These are phyloP conservation scores for Pseudocercospora pini-densiflorae DNA, from an alignment of 2,329 filamentous ascomycete species.

Conservation along the genomic window DNA sequence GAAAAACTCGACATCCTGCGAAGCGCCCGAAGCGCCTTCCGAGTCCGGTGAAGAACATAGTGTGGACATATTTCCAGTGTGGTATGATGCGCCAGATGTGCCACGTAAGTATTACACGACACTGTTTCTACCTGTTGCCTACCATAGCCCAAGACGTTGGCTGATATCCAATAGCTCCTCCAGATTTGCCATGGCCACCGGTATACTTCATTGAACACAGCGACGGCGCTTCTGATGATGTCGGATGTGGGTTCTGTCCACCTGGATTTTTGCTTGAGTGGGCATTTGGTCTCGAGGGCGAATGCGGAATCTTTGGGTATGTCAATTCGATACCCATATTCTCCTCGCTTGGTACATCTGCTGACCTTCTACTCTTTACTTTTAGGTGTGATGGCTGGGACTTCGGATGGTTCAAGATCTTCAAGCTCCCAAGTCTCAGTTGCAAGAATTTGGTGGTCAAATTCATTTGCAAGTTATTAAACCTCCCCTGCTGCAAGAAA, in stretches of 20 bases:
- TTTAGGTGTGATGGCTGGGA: not conserved
- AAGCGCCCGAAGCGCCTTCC: conserved; percentile 2
- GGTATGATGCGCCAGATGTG: conserved; percentile 7
- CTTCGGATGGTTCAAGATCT: not conserved
- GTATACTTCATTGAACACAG: not conserved
- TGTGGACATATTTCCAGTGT: conserved; percentile 19
- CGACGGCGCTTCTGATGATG: not conserved
- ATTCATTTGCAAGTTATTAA: not conserved
- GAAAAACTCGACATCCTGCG: conserved; percentile 24
- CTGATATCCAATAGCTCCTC: conserved; percentile 2
- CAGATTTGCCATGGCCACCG: conserved; percentile 10
- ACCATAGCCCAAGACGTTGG: not conserved
- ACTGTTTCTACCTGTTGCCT: not conserved
- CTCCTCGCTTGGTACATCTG: not conserved
- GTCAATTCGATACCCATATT: not conserved
- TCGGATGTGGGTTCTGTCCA: conserved; percentile 3
- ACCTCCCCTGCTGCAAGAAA: not conserved
- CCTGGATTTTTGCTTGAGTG: not conserved
- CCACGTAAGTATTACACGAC: conserved; percentile 3
- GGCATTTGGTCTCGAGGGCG: conserved; percentile 5
- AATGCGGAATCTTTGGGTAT: conserved; percentile 11
- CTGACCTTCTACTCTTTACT: not conserved
- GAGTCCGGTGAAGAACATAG: conserved; percentile 13
- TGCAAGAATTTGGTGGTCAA: not conserved
- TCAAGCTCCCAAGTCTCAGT: not conserved